Evolutionary conservation across 495 filamentous ascomycete genomes (phyloP).

Genomic region (Neurospora tetrasperma): DNA sequence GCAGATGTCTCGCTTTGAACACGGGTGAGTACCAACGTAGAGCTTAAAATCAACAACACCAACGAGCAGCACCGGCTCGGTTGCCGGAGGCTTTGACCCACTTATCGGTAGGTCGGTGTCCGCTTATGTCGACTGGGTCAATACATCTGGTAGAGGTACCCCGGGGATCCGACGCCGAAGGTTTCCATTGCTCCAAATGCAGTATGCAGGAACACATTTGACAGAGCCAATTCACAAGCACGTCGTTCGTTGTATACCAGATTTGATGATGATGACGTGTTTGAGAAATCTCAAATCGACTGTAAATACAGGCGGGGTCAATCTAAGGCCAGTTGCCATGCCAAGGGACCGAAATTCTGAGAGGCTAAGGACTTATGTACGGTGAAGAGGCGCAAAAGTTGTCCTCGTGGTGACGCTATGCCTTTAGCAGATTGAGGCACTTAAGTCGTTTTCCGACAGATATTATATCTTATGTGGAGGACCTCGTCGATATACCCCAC

Average conservation of each 20-base stretch:
- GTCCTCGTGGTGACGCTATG: background rate
- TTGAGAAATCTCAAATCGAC: background rate
- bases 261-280: background rate
- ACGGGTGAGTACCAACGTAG: background rate
- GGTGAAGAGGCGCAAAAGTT: background rate
- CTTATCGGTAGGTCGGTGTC: background rate
- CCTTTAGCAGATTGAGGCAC: background rate
- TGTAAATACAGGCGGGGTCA: background rate
- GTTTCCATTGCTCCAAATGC: background rate
- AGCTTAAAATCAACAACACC: background rate
- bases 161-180: background rate
- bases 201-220: background rate
- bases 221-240: background rate
- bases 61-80: background rate
- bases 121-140: background rate
- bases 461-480: background rate
- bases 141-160: background rate
- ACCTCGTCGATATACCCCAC: background rate
- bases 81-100: background rate
- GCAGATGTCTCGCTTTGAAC: background rate
- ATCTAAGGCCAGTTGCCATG: background rate
- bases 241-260: background rate
- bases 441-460: background rate
- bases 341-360: background rate
- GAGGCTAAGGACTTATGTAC: background rate